These are phyloP conservation scores for Barnettozyma populi DNA, from an alignment of 805 yeast genomes.

Conservation along the genomic window DNA sequence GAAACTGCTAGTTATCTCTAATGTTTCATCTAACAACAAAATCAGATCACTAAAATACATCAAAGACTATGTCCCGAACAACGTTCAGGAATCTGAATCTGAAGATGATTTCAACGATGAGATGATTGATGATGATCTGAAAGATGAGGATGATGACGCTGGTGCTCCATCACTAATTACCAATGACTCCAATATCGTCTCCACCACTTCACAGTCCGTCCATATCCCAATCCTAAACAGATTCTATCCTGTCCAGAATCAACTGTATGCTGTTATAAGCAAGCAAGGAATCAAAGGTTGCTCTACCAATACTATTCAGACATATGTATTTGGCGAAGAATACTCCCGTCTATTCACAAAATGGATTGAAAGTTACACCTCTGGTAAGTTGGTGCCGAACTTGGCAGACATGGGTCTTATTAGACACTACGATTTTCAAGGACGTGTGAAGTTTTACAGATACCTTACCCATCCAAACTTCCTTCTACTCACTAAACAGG, in stretches of 20 bases:
- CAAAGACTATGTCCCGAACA: constrained; percentile 33
- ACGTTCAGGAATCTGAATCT: constrained; percentile 24
- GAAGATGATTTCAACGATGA: constrained; percentile 29
- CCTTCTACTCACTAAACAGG: constrained; percentile 26
- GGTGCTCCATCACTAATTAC: constrained; percentile 12
- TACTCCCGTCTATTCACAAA: constrained; percentile 49
- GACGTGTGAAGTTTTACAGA: constrained; percentile 67
- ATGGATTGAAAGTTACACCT: constrained; percentile 41
- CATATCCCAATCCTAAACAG: constrained; percentile 35
- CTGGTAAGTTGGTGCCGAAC: constrained; percentile 29
- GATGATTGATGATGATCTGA: constrained; percentile 23
- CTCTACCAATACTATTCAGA: constrained; percentile 50
- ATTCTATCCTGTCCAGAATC: constrained; percentile 60
- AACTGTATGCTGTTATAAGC: constrained; percentile 46
- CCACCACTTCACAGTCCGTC: constrained; percentile 7
- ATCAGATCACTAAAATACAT: constrained; percentile 42
- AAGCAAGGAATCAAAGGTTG: constrained; percentile 44
- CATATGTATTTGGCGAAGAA: constrained; percentile 46
- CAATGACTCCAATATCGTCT: constrained; percentile 14
- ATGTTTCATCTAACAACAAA: constrained; percentile 39
- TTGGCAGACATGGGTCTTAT: constrained; percentile 36
- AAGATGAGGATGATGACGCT: constrained; percentile 20
- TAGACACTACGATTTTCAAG: constrained; percentile 65
- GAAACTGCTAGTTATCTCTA: constrained; percentile 46
- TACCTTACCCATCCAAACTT: constrained; percentile 46